Conservation (phyloP, 331 rosid species). For the Spiraea crenata region DNA sequence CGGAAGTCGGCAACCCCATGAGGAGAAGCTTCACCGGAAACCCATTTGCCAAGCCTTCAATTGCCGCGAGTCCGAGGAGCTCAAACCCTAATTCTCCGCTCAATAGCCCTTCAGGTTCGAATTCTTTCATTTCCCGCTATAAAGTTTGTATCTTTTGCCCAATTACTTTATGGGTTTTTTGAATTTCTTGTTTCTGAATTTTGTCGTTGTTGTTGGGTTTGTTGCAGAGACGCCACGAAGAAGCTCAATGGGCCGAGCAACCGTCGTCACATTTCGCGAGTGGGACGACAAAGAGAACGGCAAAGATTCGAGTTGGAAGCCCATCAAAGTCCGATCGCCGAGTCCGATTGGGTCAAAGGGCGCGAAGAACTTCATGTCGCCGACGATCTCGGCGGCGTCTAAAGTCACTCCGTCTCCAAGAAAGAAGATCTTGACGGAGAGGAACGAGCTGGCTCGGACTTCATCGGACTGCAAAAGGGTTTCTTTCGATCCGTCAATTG, state of each 20-base stretch:
- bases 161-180: no score
- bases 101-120: conserved; percentile 64
- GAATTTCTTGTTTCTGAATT: neutral
- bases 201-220: neutral
- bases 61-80: conserved; percentile 30
- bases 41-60: conserved; percentile 61
- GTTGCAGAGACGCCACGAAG: conserved; percentile 53
- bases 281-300: conserved; percentile 70
- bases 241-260: conserved; percentile 42
- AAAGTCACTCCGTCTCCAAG: conserved; percentile 64
- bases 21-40: conserved; percentile 70
- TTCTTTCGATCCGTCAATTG: conserved; percentile 18
- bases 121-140: neutral
- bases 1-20: conserved; percentile 49
- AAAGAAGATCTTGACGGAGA: conserved; percentile 61
- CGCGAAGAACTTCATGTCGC: conserved; percentile 76
- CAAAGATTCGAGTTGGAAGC: conserved; percentile 48
- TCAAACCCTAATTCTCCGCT: conserved; percentile 36
- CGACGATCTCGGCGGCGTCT: conserved; percentile 81
- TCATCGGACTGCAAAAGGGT: conserved; percentile 42
- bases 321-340: conserved; percentile 54
- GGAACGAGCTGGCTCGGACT: conserved; percentile 53
- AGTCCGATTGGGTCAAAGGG: conserved; percentile 50
- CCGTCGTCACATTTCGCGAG: conserved; percentile 27
- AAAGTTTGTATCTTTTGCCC: no score